A percentile compares a stretch with the other conserved stretches of the same genome.
Conservation (phyloP, 371 early-diverging fungal genomes). For the Enteropsectra breve region DNA sequence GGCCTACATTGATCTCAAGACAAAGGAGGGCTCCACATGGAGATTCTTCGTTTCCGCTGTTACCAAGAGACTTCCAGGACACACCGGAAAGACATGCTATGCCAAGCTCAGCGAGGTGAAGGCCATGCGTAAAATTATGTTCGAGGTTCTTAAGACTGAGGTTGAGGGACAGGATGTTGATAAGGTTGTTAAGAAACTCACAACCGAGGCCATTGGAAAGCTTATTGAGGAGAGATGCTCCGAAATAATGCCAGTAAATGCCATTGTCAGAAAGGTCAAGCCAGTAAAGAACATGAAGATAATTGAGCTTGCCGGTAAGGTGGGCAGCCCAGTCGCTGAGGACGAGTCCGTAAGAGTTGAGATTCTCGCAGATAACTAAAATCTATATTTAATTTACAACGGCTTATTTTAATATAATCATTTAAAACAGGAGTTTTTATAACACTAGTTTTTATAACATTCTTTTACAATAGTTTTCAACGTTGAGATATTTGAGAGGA, state of each 20-base stretch:
- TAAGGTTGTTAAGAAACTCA: slow-evolving; percentile 86
- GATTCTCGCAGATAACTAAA: background rate
- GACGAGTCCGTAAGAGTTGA: background rate
- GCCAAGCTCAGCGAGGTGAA: slow-evolving; percentile 89
- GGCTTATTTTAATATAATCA: too few relatives aligned
- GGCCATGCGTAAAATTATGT: slow-evolving; percentile 97
- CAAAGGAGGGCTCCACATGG: slow-evolving; percentile 95
- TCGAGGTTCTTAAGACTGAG: slow-evolving; percentile 87
- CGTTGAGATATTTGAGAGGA: too few relatives aligned
- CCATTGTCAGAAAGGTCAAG: slow-evolving; percentile 94
- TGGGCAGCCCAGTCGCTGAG: background rate
- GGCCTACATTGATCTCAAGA: slow-evolving; percentile 92
- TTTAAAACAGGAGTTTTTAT: too few relatives aligned
- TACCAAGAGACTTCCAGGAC: slow-evolving; percentile 85
- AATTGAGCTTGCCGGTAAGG: slow-evolving; percentile 6
- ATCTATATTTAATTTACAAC: too few relatives aligned
- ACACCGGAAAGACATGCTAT: slow-evolving; percentile 93
- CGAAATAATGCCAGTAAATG: slow-evolving; percentile 92
- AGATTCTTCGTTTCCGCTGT: slow-evolving; percentile 92
- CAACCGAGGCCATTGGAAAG: slow-evolving; percentile 70
- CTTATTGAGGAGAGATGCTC: slow-evolving; percentile 90
- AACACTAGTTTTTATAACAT: too few relatives aligned
- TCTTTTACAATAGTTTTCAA: too few relatives aligned
- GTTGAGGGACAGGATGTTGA: slow-evolving; percentile 77
- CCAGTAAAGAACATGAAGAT: slow-evolving; percentile 69